A percentile compares a stretch with the other conserved stretches of the same genome.
Conservation (phyloP, 768 basidiomycete genomes). For the Podaxis rugospora region DNA sequence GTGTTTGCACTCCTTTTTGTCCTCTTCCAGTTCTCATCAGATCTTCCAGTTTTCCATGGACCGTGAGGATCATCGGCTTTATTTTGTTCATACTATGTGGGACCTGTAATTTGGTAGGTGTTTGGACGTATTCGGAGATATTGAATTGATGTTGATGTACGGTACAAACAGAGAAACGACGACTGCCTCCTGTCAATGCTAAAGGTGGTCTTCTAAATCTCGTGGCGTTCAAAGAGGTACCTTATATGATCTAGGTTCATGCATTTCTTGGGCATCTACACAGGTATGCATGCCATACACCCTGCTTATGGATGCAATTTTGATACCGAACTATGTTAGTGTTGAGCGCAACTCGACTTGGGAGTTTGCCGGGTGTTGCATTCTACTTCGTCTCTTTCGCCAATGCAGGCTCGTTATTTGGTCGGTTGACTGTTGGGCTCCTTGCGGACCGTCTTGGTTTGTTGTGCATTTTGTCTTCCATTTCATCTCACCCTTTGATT, state of each 20-base stretch:
- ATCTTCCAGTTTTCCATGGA: constrained; percentile 61
- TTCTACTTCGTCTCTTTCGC: constrained; percentile 68
- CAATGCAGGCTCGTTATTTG: constrained; percentile 62
- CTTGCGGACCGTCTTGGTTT: constrained; percentile 53
- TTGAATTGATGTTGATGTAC: background rate
- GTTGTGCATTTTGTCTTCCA: constrained; percentile 9
- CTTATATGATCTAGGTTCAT: constrained; percentile 56
- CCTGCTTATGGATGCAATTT: background rate
- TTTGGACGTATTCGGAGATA: background rate
- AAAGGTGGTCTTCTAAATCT: constrained; percentile 58
- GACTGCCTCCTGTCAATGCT: constrained; percentile 49
- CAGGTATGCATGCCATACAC: constrained; percentile 31
- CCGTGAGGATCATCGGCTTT: constrained; percentile 66
- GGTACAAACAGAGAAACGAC: constrained; percentile 38
- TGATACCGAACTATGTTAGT: constrained; percentile 40
- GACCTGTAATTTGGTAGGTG: constrained; percentile 45
- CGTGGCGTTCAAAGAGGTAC: constrained; percentile 43
- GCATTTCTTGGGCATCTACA: constrained; percentile 69
- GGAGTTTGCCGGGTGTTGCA: constrained; percentile 45
- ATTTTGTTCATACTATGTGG: constrained; percentile 50
- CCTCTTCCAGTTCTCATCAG: background rate
- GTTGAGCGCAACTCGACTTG: constrained; percentile 47
- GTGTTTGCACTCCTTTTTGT: constrained; percentile 19
- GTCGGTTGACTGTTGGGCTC: constrained; percentile 50
- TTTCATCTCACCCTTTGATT: background rate